Evolutionary conservation across 768 basidiomycete species (phyloP), one percentile per base, ranked within the genome.

Genomic region (Pholiota molesta): DNA sequence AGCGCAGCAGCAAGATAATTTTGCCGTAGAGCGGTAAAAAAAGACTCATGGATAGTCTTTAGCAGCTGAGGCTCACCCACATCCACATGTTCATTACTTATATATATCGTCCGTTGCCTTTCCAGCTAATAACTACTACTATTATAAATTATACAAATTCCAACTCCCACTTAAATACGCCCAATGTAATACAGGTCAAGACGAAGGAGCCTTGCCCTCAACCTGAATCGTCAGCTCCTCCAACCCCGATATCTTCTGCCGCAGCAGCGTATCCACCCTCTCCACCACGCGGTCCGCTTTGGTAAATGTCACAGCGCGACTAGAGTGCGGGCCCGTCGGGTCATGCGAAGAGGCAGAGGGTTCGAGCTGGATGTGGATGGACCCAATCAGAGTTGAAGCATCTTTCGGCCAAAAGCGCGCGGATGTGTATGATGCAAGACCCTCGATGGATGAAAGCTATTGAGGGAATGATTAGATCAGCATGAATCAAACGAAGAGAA

Each of bases 331-430:
- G 1, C 81, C 82, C 31, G 77, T 74, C 0, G 87, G 85, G 65
- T 91, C 86, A 66, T 80, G 71, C 0, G 83, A 76, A 0, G 87
- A 81, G 0, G 81, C 75, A 0, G 90, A 86, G 10, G 83, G 84
- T 9, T 85, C 80, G n/a, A 99, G 82, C 66, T 94, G 93, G 53
- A 99, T 86, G 71, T 93, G 94, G 59, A 99, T 94, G 7, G 94
- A 94, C 23, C 97, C 97, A 67, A 98, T 87, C 40, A 97, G 72
- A 49, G 86, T 88, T 2, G 85, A 82, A 4, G 93, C 85, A 73
- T 98, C 96, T 75, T 97, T 95, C 0, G 95, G 95, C 97, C 97
- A 99, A 75, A 99, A 97, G 26, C 94, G 85, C 0, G 96, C 87
- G 0, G 83, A 80, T 2, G 86, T 86, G 75, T 91, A 97, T 2